phyloP scores from a whole-genome alignment of 2,329 filamentous ascomycete species.

The Pezizomycotina sp. region DNA sequence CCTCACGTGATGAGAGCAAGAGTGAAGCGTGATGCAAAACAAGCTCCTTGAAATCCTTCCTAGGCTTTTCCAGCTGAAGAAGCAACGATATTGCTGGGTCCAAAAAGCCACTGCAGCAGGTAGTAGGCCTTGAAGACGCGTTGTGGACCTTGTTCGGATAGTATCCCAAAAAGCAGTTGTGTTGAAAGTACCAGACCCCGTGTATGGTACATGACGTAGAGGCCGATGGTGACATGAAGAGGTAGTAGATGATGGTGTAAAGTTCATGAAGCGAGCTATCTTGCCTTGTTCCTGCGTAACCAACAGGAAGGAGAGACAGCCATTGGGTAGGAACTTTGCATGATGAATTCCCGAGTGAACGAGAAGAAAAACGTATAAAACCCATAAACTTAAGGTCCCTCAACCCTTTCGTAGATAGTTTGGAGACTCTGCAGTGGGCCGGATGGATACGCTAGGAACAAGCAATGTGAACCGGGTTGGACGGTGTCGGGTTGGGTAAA shows the following conservation, averaged over 20 bases:
- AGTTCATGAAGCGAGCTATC: constrained; percentile 83
- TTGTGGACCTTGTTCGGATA: constrained; percentile 75
- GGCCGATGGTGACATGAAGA: constrained; percentile 62
- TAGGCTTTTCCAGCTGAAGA: constrained; percentile 74
- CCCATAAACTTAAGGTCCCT: constrained; percentile 71
- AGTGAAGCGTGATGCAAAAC: constrained; percentile 78
- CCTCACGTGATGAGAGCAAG: constrained; percentile 65
- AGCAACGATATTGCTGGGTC: constrained; percentile 82
- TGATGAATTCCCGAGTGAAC: constrained; percentile 89
- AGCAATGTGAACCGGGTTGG: constrained; percentile 65
- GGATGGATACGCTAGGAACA: constrained; percentile 70
- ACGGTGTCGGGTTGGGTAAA: constrained; percentile 54
- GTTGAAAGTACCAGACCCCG: constrained; percentile 87
- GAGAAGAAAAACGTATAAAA: constrained; percentile 84
- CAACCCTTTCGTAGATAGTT: constrained; percentile 59
- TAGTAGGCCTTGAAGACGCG: constrained; percentile 88
- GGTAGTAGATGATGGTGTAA: constrained; percentile 87
- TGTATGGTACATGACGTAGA: constrained; percentile 84
- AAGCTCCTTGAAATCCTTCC: constrained; percentile 90
- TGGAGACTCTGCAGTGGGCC: constrained; percentile 31
- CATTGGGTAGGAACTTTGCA: constrained; percentile 74
- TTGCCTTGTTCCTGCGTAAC: constrained; percentile 45
- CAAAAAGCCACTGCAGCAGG: constrained; percentile 79
- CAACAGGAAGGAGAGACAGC: constrained; percentile 35
- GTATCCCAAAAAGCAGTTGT: constrained; percentile 70